Evolutionary conservation across 1,284 basidiomycete genomes (phyloP).

Genomic region (Ustilago crameri): DNA sequence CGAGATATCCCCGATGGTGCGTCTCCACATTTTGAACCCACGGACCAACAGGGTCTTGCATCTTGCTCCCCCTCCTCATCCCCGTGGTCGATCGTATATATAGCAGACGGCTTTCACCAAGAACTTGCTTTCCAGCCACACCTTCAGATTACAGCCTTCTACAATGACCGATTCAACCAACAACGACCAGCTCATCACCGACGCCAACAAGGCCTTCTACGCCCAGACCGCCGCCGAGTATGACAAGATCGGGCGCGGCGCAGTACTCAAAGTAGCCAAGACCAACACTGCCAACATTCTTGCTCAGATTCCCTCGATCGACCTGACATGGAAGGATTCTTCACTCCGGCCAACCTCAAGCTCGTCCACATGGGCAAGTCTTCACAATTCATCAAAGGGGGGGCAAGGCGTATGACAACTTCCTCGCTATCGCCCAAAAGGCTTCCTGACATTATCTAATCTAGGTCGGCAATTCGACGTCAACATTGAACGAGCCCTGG

Average conservation of each 20-base stretch:
- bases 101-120: no score
- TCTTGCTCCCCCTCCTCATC: neutral
- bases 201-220: conserved; percentile 48
- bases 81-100: no score
- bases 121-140: no score
- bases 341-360: conserved; percentile 29
- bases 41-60: neutral
- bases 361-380: conserved; percentile 42
- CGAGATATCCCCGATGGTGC: conserved; percentile 11
- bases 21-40: conserved; percentile 1
- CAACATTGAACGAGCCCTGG: neutral
- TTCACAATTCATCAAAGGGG: conserved; percentile 30
- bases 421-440: conserved; percentile 43
- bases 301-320: conserved; percentile 23
- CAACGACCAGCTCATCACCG: conserved; percentile 23
- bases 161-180: conserved; percentile 15
- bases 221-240: conserved; percentile 45
- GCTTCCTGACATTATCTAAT: conserved; percentile 12
- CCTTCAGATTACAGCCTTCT: no score
- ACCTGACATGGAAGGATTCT: conserved; percentile 37
- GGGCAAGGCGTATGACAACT: conserved; percentile 35
- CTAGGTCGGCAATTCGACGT: neutral
- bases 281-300: conserved; percentile 44
- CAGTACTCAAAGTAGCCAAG: conserved; percentile 31
- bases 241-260: conserved; percentile 37